Evolutionary conservation across 306 rosid genomes (phyloP).

Genomic region (Trichosanthes truncata): DNA sequence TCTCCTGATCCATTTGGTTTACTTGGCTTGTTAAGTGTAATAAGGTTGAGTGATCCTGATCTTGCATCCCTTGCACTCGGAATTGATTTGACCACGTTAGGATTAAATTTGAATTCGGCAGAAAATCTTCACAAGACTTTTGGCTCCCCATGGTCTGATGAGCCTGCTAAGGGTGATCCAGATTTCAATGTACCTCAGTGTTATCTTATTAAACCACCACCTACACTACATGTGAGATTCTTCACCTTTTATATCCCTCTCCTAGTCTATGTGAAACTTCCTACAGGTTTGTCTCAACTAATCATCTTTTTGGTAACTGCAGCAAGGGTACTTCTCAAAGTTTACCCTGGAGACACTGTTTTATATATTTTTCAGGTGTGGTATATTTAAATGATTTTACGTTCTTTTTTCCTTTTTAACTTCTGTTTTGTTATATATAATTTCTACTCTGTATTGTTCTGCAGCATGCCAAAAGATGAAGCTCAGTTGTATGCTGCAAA

Average conservation of each 20-base stretch:
- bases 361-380: slow-evolving; percentile 91
- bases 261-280: background rate
- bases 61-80: slow-evolving; percentile 92
- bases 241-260: background rate
- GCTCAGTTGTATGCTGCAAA: slow-evolving; percentile 81
- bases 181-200: slow-evolving; percentile 82
- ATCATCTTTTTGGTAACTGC: slow-evolving; percentile 20
- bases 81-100: slow-evolving; percentile 84
- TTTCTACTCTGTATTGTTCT: slow-evolving; percentile 7
- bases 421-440: background rate
- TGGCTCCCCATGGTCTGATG: slow-evolving; percentile 97
- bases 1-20: slow-evolving; percentile 78
- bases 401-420: background rate
- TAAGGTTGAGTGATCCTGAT: slow-evolving; percentile 90
- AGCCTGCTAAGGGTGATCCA: slow-evolving; percentile 89
- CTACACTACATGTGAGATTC: slow-evolving; percentile 55
- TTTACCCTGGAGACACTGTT: slow-evolving; percentile 69
- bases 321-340: slow-evolving; percentile 74
- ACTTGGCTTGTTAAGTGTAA: slow-evolving; percentile 85
- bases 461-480: slow-evolving; percentile 96
- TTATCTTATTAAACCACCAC: slow-evolving; percentile 70
- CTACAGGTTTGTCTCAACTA: background rate
- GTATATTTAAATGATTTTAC: slow-evolving; percentile 2
- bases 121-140: slow-evolving; percentile 94
- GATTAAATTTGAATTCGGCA: slow-evolving; percentile 82